Percentiles rank a stretch among this genome's conserved stretches.
Conservation (phyloP, 192 early-diverging fungal species). For the Chytriomyces confervae region DNA sequence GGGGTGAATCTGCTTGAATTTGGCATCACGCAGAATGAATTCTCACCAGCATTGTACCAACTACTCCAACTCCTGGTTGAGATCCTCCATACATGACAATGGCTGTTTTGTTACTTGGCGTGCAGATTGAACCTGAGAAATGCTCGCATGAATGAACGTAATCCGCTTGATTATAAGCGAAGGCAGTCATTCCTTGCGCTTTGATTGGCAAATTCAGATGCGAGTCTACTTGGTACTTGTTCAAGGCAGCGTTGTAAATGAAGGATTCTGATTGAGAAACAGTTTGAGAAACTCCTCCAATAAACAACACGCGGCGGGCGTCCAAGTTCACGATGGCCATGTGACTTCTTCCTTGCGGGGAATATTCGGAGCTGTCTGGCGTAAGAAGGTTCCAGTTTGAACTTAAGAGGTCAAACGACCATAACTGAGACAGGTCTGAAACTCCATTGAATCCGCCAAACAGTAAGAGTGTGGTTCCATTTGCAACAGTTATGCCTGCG, state of each 20-base stretch:
- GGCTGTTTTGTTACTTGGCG: slow-evolving; percentile 4
- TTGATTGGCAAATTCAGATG: not conserved
- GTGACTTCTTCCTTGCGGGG: not conserved
- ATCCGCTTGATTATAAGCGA: slow-evolving; percentile 10
- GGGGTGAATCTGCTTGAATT: not conserved
- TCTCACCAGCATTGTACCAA: slow-evolving; percentile 6
- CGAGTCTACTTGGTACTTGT: not conserved
- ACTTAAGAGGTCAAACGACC: slow-evolving; percentile 1
- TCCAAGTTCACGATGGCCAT: slow-evolving; percentile 1
- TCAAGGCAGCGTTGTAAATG: slow-evolving; percentile 13
- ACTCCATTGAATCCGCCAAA: slow-evolving; percentile 26
- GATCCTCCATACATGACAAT: slow-evolving; percentile 24
- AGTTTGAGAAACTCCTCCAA: not conserved
- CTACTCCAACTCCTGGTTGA: not conserved
- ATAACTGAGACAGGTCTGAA: slow-evolving; percentile 5
- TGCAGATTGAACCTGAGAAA: not conserved
- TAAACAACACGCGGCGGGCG: not conserved
- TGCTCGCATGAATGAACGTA: not conserved
- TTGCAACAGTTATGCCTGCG: not conserved
- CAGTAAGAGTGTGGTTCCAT: slow-evolving; percentile 14
- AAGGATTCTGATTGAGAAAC: slow-evolving; percentile 2
- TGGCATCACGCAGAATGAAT: not conserved
- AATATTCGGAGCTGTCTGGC: not conserved
- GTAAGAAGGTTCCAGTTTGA: not conserved
- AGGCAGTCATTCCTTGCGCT: slow-evolving; percentile 1